These are phyloP conservation scores for Aspergillus viridinutans DNA, from an alignment of 2,329 filamentous ascomycete genomes.

Conservation along the genomic window DNA sequence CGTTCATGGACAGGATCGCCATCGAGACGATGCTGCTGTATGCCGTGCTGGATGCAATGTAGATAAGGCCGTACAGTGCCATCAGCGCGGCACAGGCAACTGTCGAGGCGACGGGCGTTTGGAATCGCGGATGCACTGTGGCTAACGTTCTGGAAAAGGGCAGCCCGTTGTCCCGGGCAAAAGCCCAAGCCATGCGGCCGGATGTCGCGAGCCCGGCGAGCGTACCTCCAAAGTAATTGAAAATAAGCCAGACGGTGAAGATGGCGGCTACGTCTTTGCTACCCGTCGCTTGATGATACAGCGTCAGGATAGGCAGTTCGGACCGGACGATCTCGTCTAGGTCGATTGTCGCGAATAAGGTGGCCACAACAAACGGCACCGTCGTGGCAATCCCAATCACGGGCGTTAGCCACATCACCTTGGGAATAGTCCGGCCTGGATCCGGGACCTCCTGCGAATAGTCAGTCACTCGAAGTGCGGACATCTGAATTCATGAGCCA, in stretches of 20 bases:
- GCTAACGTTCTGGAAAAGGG: conserved; percentile 13
- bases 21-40: conserved; percentile 41
- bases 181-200: conserved; percentile 9
- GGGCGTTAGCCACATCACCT: conserved; percentile 18
- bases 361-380: conserved; percentile 14
- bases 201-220: conserved; percentile 7
- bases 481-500: not conserved
- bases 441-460: conserved; percentile 15
- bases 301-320: conserved; percentile 13
- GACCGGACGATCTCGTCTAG: conserved; percentile 12
- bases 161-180: conserved; percentile 12
- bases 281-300: conserved; percentile 17
- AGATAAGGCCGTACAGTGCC: conserved; percentile 36
- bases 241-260: conserved; percentile 12
- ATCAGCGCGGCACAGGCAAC: conserved; percentile 42
- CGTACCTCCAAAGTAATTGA: conserved; percentile 41
- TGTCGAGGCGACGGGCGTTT: conserved; percentile 40
- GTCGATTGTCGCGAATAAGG: conserved; percentile 19
- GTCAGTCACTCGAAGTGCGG: not conserved
- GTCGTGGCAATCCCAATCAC: conserved; percentile 15
- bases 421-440: conserved; percentile 16
- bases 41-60: conserved; percentile 33
- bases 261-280: conserved; percentile 11
- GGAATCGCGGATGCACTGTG: conserved; percentile 10
- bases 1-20: conserved; percentile 31